phyloP scores from a whole-genome alignment of 2,329 filamentous ascomycete species.

The Pezicula rhizophila region DNA sequence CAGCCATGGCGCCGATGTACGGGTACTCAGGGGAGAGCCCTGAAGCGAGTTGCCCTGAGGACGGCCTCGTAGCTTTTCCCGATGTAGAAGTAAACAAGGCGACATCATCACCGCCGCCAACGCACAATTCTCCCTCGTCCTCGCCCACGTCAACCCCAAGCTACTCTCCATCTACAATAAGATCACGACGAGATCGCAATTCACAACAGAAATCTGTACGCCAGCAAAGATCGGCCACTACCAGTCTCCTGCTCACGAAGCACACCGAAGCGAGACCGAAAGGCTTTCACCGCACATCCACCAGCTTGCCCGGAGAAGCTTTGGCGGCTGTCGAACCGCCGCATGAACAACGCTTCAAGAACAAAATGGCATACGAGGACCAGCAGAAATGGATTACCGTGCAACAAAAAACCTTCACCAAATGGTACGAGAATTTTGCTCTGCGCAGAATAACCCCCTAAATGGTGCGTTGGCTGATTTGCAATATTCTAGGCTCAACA shows the following conservation, averaged over 20 bases:
- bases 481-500: constrained; percentile 69
- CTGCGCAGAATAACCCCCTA: background rate
- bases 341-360: constrained; percentile 24
- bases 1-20: background rate
- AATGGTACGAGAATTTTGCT: constrained; percentile 59
- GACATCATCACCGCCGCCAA: background rate
- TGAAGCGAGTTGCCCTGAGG: constrained; percentile 4
- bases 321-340: constrained; percentile 23
- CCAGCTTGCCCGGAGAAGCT: constrained; percentile 21
- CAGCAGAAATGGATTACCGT: constrained; percentile 69
- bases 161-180: constrained; percentile 9
- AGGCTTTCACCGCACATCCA: constrained; percentile 12
- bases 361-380: constrained; percentile 58
- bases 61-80: constrained; percentile 8
- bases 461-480: constrained; percentile 4
- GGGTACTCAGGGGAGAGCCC: constrained; percentile 1
- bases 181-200: constrained; percentile 18
- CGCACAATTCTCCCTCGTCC: constrained; percentile 5
- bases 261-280: constrained; percentile 8
- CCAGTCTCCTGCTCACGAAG: constrained; percentile 5
- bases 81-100: constrained; percentile 13
- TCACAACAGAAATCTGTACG: constrained; percentile 19
- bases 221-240: constrained; percentile 18
- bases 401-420: constrained; percentile 98
- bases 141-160: constrained; percentile 8